Evolutionary conservation across 768 basidiomycete genomes (phyloP), one percentile per base, ranked within the genome.

Genomic region (Pisolithus sp.): DNA sequence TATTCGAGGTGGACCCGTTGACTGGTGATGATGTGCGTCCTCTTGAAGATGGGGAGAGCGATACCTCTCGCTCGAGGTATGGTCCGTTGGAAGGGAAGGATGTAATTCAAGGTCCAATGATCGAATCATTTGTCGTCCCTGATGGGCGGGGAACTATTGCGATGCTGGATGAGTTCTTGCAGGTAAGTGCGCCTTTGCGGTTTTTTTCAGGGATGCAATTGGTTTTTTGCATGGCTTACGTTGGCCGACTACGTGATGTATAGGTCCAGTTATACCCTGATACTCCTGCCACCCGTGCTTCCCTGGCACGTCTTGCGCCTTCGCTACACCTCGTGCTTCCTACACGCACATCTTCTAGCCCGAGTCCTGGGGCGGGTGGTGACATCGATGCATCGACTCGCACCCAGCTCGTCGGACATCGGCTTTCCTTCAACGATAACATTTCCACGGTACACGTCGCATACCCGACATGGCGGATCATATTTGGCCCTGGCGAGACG

Each of bases 1-100:
- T 87, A 10, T 90, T 87, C 72, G 85, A 89, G 48, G 69, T 93
- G 30, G 77, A 91, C 55, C 84, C 87, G 1, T 59, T 89, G n/a
- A 91, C 85, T 0, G 89, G 89, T n/a, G 74, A 76, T n/a, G 82
- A 87, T 49, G 66, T 68, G 60, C 59, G 47, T 62, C 12, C 49
- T 55, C 39, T 69, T 70, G 13, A 46, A n/a, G 46, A 26, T 2
- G 24, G 9, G 15, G 50, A 53, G 21, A 15, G 41, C 7, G 18
- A 42, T 13, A 5, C 37, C 39, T n/a, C 26, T 26, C 10, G 17
- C 46, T 3, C 8, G 4, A 43, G 28, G 45, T 54, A 28, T 40
- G 73, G 64, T 34, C 56, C 74, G 5, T 63, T 88, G 2, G 73
- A 85, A 61, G 87, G 86, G 8, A 58, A 75, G 6, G 83, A 86